Evolutionary conservation across 192 early-diverging fungal genomes (phyloP).

Genomic region (Coemansia sp.): DNA sequence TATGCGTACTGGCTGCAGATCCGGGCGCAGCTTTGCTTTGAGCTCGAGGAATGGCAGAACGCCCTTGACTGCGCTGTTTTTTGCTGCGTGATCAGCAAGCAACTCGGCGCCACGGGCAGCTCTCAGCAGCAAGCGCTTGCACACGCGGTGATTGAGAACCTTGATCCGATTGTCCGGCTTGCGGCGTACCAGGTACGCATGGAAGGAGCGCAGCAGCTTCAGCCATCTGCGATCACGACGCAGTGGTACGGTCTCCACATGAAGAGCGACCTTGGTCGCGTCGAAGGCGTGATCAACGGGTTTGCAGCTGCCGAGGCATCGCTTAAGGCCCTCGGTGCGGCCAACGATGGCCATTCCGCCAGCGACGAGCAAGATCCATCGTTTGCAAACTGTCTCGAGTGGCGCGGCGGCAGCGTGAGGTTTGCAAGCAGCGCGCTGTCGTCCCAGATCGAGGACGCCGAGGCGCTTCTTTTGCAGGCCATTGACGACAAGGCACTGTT

Average conservation of each 20-base stretch:
- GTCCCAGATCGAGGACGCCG: conserved; percentile 11
- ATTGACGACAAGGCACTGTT: neutral
- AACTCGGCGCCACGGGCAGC: conserved; percentile 26
- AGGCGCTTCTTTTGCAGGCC: conserved; percentile 9
- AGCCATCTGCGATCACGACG: conserved; percentile 24
- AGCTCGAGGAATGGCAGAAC: conserved; percentile 38
- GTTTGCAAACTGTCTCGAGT: conserved; percentile 20
- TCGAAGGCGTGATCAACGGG: conserved; percentile 8
- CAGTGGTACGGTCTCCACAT: conserved; percentile 28
- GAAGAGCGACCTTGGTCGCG: conserved; percentile 14
- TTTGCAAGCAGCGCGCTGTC: conserved; percentile 26
- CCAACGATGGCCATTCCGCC: neutral
- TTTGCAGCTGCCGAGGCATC: conserved; percentile 10
- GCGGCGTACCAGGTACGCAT: conserved; percentile 45
- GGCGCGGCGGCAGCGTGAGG: conserved; percentile 31
- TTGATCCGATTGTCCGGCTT: conserved; percentile 42
- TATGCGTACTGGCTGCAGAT: conserved; percentile 44
- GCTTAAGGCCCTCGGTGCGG: conserved; percentile 10
- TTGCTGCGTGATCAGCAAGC: conserved; percentile 22
- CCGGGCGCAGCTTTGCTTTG: conserved; percentile 35
- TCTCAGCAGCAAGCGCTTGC: conserved; percentile 33
- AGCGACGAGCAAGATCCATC: conserved; percentile 4
- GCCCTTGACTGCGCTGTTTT: conserved; percentile 41
- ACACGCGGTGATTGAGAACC: conserved; percentile 22
- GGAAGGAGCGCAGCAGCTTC: conserved; percentile 27